Conservation (phyloP, 495 filamentous ascomycete genomes). For the Podospora comata region DNA sequence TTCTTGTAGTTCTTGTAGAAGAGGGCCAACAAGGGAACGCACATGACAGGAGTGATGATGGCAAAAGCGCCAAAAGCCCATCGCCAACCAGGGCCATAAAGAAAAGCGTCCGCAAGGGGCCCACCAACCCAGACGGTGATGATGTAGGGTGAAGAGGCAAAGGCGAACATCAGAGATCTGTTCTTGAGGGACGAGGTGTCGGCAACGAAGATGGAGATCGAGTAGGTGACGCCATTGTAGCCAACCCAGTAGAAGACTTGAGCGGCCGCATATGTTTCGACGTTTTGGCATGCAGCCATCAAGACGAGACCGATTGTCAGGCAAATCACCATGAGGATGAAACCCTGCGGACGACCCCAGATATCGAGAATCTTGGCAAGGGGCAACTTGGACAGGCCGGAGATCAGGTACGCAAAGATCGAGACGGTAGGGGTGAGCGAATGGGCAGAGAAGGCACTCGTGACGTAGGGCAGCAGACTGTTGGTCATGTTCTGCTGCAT, state of each 20-base stretch:
- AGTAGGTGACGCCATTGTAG: constrained; percentile 57
- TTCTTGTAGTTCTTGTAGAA: constrained; percentile 60
- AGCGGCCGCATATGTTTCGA: constrained; percentile 49
- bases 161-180: constrained; percentile 60
- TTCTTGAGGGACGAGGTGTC: constrained; percentile 64
- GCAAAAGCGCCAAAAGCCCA: constrained; percentile 64
- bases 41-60: constrained; percentile 56
- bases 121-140: constrained; percentile 55
- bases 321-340: constrained; percentile 37
- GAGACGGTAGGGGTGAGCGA: constrained; percentile 46
- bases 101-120: constrained; percentile 45
- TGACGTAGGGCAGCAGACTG: constrained; percentile 45
- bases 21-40: constrained; percentile 50
- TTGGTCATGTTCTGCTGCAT: constrained; percentile 43
- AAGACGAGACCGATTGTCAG: constrained; percentile 44
- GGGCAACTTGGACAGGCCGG: constrained; percentile 57
- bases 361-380: constrained; percentile 64
- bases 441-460: constrained; percentile 45
- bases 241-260: constrained; percentile 55
- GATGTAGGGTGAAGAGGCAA: constrained; percentile 63
- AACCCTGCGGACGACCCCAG: constrained; percentile 55
- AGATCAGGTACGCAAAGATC: constrained; percentile 55
- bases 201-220: constrained; percentile 60
- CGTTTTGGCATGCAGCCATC: constrained; percentile 51
- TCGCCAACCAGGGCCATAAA: constrained; percentile 50